Conservation (phyloP, 768 basidiomycete species). For the Macrolepiota dolichaula region DNA sequence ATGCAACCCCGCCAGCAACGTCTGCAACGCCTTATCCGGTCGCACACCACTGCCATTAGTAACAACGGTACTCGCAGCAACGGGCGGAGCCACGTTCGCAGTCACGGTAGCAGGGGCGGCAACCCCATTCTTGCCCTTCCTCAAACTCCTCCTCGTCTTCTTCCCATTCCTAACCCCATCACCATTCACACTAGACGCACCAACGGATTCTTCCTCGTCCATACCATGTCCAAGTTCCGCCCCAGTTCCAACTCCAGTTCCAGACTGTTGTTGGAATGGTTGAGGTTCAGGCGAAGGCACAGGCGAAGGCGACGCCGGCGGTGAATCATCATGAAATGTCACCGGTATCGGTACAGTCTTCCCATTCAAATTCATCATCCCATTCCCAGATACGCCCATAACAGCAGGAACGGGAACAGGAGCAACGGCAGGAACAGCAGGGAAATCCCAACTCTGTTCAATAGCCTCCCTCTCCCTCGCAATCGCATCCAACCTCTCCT, state of each 20-base stretch:
- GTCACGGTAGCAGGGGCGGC: slow-evolving; percentile 22
- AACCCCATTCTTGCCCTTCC: slow-evolving; percentile 20
- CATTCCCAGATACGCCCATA: too few species aligned
- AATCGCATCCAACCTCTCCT: slow-evolving; percentile 33
- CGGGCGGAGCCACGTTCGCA: too few species aligned
- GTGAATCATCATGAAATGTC: slow-evolving; percentile 4
- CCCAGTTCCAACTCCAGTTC: not conserved
- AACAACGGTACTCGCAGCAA: slow-evolving; percentile 24
- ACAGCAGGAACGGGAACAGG: not conserved
- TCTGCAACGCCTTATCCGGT: slow-evolving; percentile 10
- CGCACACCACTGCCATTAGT: slow-evolving; percentile 13
- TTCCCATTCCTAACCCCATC: slow-evolving; percentile 18
- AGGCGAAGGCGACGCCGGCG: slow-evolving; percentile 24
- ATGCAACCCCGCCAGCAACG: slow-evolving; percentile 4
- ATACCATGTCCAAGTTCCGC: too few species aligned
- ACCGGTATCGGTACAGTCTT: slow-evolving; percentile 8
- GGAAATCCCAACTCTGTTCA: slow-evolving; percentile 63
- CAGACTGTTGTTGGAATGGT: not conserved
- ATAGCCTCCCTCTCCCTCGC: slow-evolving; percentile 45
- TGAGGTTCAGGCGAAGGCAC: slow-evolving; percentile 14
- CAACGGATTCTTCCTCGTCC: not conserved
- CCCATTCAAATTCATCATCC: slow-evolving; percentile 5
- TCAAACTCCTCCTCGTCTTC: slow-evolving; percentile 12
- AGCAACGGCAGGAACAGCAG: slow-evolving; percentile 24
- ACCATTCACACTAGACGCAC: slow-evolving; percentile 19